A percentile compares a stretch with the other conserved stretches of the same genome.
These are phyloP conservation scores for Cystofilobasidium capitatum DNA, from an alignment of 768 basidiomycete genomes.

Conservation along the genomic window DNA sequence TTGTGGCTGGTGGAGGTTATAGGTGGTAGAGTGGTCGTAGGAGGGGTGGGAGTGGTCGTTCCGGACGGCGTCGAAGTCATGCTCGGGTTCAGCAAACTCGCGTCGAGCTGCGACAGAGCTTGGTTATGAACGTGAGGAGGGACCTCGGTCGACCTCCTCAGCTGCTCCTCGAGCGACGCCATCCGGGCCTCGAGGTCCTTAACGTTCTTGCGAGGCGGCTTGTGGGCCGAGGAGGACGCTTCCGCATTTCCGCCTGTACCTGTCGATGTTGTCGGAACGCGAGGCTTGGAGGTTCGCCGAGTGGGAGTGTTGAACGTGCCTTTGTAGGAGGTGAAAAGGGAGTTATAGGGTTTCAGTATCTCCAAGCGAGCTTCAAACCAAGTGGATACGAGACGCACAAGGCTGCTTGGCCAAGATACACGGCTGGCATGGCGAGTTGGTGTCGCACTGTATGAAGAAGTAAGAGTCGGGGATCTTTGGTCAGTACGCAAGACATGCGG, in stretches of 20 bases:
- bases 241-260: neutral
- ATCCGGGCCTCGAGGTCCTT: slow-evolving; percentile 37
- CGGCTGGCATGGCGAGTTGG: slow-evolving; percentile 22
- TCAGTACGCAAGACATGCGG: no score
- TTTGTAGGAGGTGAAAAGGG: slow-evolving; percentile 19
- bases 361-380: neutral
- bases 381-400: slow-evolving; percentile 2
- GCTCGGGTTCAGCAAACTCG: slow-evolving; percentile 32
- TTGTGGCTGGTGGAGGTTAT: neutral
- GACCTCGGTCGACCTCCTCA: slow-evolving; percentile 35
- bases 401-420: slow-evolving; percentile 20
- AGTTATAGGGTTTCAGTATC: neutral
- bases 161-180: slow-evolving; percentile 39
- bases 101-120: slow-evolving; percentile 37
- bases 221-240: neutral
- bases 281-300: slow-evolving; percentile 29
- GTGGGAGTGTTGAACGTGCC: slow-evolving; percentile 41
- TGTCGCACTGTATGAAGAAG: slow-evolving; percentile 17
- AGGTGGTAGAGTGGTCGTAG: neutral
- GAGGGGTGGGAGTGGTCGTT: neutral
- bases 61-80: neutral
- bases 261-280: neutral
- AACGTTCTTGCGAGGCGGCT: slow-evolving; percentile 22
- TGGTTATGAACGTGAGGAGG: slow-evolving; percentile 41
- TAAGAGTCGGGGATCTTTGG: neutral